A percentile compares a stretch with the other conserved stretches of the same genome.
These are phyloP conservation scores for Aleurites moluccanus DNA, from an alignment of 441 rosid genomes.

Conservation along the genomic window DNA sequence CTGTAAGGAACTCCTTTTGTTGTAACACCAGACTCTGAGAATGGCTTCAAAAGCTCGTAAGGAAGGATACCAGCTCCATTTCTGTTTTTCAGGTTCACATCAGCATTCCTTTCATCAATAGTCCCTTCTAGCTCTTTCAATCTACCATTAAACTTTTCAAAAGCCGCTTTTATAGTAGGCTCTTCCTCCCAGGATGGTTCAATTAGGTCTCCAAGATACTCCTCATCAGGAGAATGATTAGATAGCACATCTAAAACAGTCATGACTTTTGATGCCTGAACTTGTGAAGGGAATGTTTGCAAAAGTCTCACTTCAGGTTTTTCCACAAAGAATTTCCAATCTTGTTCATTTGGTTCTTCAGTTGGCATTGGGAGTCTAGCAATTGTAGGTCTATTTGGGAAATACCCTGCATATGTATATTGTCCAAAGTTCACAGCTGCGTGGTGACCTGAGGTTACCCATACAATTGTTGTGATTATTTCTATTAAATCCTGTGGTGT, in stretches of 20 bases:
- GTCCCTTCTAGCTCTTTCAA: slow-evolving; percentile 38
- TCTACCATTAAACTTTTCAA: slow-evolving; percentile 44
- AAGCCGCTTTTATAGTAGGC: slow-evolving; percentile 45
- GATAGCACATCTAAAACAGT: slow-evolving; percentile 55
- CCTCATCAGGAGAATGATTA: slow-evolving; percentile 70
- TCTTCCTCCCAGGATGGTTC: slow-evolving; percentile 54
- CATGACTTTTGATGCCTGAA: slow-evolving; percentile 64
- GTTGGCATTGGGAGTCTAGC: slow-evolving; percentile 52
- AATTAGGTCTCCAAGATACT: slow-evolving; percentile 53
- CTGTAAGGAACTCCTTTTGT: slow-evolving; percentile 53
- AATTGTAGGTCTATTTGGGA: slow-evolving; percentile 69
- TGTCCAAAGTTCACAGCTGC: slow-evolving; percentile 70
- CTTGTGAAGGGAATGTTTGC: slow-evolving; percentile 50
- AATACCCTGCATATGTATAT: slow-evolving; percentile 61
- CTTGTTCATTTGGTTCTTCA: slow-evolving; percentile 44
- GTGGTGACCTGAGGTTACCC: slow-evolving; percentile 62
- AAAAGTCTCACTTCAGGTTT: slow-evolving; percentile 46
- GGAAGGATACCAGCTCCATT: slow-evolving; percentile 51
- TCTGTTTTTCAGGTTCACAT: slow-evolving; percentile 39
- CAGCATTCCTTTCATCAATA: slow-evolving; percentile 40
- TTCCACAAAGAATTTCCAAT: slow-evolving; percentile 35
- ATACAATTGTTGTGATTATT: slow-evolving; percentile 48
- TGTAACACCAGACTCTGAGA: slow-evolving; percentile 47
- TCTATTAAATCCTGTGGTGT: slow-evolving; percentile 44
- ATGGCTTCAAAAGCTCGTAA: slow-evolving; percentile 53